Conservation (phyloP, 148 eudicot genomes). For the Fagopyrum tataricum region DNA sequence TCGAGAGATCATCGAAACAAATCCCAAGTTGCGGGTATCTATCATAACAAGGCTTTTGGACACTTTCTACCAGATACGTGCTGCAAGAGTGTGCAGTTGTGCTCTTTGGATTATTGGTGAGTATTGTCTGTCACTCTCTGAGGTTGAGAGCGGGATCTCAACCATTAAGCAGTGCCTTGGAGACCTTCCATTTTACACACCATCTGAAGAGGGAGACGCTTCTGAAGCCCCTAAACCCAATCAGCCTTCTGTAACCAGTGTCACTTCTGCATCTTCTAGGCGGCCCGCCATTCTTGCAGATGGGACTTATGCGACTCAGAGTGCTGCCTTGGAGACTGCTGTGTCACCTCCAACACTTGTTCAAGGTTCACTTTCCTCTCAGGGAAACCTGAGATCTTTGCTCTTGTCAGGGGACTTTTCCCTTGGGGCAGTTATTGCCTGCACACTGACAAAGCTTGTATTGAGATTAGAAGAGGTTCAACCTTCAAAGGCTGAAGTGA, state of each 20-base stretch:
- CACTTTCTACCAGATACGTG: conserved; percentile 89
- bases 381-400: conserved; percentile 79
- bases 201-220: conserved; percentile 62
- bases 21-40: conserved; percentile 87
- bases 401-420: conserved; percentile 84
- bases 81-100: conserved; percentile 85
- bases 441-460: conserved; percentile 72
- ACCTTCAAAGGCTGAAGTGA: conserved; percentile 77
- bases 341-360: conserved; percentile 67
- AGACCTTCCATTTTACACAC: conserved; percentile 78
- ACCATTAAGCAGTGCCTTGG: conserved; percentile 91
- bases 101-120: conserved; percentile 96
- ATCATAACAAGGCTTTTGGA: conserved; percentile 81
- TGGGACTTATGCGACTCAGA: conserved; percentile 96
- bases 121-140: conserved; percentile 83
- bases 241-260: conserved; percentile 56
- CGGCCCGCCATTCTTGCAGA: conserved; percentile 93
- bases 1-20: conserved; percentile 83
- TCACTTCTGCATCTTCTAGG: conserved; percentile 71
- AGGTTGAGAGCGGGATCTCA: conserved; percentile 80
- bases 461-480: conserved; percentile 92
- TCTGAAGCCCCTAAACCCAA: conserved; percentile 54
- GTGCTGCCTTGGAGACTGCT: conserved; percentile 88
- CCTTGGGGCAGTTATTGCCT: conserved; percentile 87
- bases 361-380: conserved; percentile 64